phyloP scores from a whole-genome alignment of 148 eudicot genomes.

The Simmondsia chinensis region DNA sequence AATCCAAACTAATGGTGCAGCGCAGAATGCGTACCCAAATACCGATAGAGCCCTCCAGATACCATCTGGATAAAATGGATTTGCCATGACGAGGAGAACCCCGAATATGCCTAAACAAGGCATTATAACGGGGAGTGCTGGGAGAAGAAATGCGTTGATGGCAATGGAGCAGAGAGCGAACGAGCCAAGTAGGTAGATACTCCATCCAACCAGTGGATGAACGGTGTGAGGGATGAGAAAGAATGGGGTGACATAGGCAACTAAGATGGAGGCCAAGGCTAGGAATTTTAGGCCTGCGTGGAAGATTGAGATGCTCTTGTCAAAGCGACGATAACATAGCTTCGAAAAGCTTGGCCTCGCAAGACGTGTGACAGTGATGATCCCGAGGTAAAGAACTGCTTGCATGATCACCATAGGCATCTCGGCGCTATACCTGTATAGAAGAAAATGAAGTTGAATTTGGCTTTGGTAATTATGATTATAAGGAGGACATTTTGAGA shows the following conservation, averaged over 20 bases:
- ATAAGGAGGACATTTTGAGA: too few species aligned
- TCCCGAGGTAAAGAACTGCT: conserved; percentile 51
- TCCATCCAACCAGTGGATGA: conserved; percentile 91
- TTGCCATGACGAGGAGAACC: conserved; percentile 65
- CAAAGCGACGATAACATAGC: conserved; percentile 58
- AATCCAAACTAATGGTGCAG: conserved; percentile 52
- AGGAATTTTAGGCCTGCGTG: conserved; percentile 45
- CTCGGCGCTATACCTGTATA: conserved; percentile 67
- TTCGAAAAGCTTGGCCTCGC: conserved; percentile 78
- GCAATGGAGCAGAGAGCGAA: conserved; percentile 49
- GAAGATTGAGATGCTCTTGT: conserved; percentile 41
- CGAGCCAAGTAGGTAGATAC: conserved; percentile 62
- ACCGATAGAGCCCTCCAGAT: conserved; percentile 54
- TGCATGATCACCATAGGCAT: conserved; percentile 53
- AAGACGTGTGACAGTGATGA: conserved; percentile 55
- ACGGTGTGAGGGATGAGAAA: conserved; percentile 63
- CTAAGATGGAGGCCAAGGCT: conserved; percentile 49
- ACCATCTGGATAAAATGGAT: conserved; percentile 72
- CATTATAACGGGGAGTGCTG: conserved; percentile 43
- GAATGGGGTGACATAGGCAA: conserved; percentile 62
- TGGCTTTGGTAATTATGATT: background rate
- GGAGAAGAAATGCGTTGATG: conserved; percentile 56
- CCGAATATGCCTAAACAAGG: conserved; percentile 71
- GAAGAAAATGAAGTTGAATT: background rate
- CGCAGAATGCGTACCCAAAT: conserved; percentile 59